phyloP scores from a whole-genome alignment of 2,329 filamentous ascomycete genomes.

The Nothomitra cinnamomea region DNA sequence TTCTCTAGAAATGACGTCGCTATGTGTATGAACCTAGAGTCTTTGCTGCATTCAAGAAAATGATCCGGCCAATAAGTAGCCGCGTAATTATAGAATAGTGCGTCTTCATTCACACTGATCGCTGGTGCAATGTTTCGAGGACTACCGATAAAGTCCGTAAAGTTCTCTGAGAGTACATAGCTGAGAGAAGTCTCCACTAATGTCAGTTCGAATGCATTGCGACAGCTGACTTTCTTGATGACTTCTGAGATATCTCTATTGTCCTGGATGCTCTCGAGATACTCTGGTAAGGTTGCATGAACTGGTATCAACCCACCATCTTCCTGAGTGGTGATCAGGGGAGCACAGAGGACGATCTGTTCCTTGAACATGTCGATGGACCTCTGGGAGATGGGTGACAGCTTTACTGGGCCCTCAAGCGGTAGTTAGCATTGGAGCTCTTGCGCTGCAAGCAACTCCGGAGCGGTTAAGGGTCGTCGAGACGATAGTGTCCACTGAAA shows the following conservation, averaged over 20 bases:
- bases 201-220: background rate
- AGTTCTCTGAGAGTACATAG: background rate
- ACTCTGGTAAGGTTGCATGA: background rate
- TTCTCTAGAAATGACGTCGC: background rate
- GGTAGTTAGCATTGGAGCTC: background rate
- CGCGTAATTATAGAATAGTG: background rate
- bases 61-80: background rate
- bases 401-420: background rate
- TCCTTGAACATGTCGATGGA: background rate
- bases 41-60: background rate
- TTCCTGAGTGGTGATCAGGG: background rate
- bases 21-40: background rate
- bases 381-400: background rate
- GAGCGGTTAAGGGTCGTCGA: background rate
- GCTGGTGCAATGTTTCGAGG: background rate
- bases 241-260: background rate
- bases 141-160: background rate
- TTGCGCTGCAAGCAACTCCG: background rate
- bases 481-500: background rate
- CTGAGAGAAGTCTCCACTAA: background rate
- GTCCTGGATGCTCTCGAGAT: background rate
- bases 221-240: background rate
- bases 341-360: background rate
- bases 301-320: background rate
- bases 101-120: background rate